Base-by-base conservation (phyloP, 2,329 filamentous ascomycete species). In the Magnaporthiopsis incrustans region DNA sequence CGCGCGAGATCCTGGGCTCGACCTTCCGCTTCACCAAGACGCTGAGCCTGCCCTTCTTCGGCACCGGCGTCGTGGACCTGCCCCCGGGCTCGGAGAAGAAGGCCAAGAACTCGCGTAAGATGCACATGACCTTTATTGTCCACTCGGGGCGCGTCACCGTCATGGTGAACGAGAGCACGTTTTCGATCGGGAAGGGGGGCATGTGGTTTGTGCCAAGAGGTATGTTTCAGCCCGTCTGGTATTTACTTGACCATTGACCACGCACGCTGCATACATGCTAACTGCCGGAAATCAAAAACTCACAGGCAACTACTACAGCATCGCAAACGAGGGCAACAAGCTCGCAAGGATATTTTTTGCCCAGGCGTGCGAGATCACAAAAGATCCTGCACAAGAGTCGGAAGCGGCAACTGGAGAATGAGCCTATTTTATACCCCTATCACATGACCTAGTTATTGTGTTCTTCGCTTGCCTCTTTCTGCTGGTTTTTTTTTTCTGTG, bases 61-160 rank as follows among this genome's bases (percentile, higher is more conserved):
- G 92, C 44, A 89, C 90, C 12, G 95, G 95, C 22, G 84, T 98
- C 63, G 90, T 99, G 53, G 94, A 98, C 71, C 79, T 99, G 62
- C 91, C 92, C 7, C 88, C 91, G 0, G 89, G 89, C 2, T 87
- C 90, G 38, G 86, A 90, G 72, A 99, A 99, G 80, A 86, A 88
- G 69, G 85, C 89, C 61, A 98, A 98, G 82, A 98, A 97, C 76
- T 90, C 90, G 50, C 85, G 94, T 67, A 93, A 90, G 78, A 98
- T 97, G 91, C 92, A 97, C 73, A 95, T 99, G 89, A 88, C 90
- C 1, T 98, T 98, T 75, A 97, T 96, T 70, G 89, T 99, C 35
- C 89, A 92, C 69, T 84, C 85, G 59, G 95, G 95, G 27, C 87
- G 89, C 68, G 92, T 97, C 26, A 81, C 87, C 68, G 93, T 97